Conservation (phyloP, 2,329 filamentous ascomycete species). For the Fusarium udum region DNA sequence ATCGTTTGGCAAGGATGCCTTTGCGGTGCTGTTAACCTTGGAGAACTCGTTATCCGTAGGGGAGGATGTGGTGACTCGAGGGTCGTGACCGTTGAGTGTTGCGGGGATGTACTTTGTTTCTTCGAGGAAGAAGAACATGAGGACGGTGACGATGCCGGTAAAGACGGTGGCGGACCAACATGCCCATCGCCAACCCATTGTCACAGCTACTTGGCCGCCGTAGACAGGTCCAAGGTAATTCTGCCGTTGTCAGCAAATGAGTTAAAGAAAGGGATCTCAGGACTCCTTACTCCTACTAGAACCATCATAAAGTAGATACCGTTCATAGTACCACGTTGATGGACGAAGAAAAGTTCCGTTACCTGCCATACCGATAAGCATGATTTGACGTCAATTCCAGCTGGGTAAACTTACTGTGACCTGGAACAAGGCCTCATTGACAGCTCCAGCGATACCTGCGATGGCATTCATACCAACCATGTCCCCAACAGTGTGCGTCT, state of each 20-base stretch:
- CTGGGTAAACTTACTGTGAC: conserved; percentile 42
- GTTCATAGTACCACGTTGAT: conserved; percentile 46
- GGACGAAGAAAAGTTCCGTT: conserved; percentile 45
- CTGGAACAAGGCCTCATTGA: conserved; percentile 50
- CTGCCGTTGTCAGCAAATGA: neutral
- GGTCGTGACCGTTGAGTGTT: neutral
- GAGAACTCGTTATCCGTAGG: neutral
- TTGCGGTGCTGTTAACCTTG: neutral
- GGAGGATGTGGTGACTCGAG: accelerated
- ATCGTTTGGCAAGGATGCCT: neutral
- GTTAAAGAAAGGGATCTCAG: accelerated
- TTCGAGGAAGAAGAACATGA: conserved; percentile 50
- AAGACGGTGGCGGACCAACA: conserved; percentile 47
- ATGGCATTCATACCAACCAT: conserved; percentile 39
- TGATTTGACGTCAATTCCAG: accelerated
- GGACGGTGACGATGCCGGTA: conserved; percentile 23
- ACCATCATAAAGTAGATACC: conserved; percentile 35
- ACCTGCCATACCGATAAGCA: neutral
- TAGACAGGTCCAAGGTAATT: conserved; percentile 33
- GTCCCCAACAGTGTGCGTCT: conserved; percentile 33
- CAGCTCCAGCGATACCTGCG: conserved; percentile 49
- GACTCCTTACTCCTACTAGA: conserved; percentile 15
- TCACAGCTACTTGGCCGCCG: conserved; percentile 14
- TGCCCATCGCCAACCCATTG: conserved; percentile 49
- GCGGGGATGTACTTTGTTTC: conserved; percentile 17